Evolutionary conservation across 140 eudicot genomes (phyloP), one percentile per base, ranked within the genome.

Genomic region (Senecio squalidus): DNA sequence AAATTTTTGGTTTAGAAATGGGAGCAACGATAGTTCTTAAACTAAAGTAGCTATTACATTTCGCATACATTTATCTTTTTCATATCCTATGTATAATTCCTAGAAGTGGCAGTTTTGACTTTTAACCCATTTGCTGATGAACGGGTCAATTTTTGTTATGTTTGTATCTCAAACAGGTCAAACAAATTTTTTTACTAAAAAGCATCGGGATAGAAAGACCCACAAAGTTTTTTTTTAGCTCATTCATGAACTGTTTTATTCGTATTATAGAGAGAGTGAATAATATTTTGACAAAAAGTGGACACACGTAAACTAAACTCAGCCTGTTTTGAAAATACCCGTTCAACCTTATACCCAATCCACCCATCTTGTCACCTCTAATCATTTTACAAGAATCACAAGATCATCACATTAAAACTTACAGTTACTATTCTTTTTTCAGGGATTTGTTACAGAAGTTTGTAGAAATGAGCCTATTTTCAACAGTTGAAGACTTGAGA

Each of bases 371-470:
- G 66, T 40, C 6, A 6, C 39, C 23, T 43, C 22, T 1, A 63
- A 43, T 43, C 14, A 16, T 43, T 43, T 5, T 2, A n/a, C n/a
- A n/a, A n/a, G 14, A 3, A 13, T 43, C 17, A 23, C 5, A 4
- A 48, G 13, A 58, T 28, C 13, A 52, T 58, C 51, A 40, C 60
- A 47, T 33, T 21, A 23, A 50, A 9, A 31, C 62, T 39, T 16
- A 52, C 28, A 49, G 10, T 21, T 59, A 59, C 51, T 9, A 60
- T 11, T 58, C 29, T 10, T 44, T 15, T 73, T 64, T 26, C 81
- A 90, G 97, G 77, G 74, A 83, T 52, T 48, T 80, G 10, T 74
- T 90, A 71, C 73, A 55, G 29, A 85, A 80, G 66, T 66, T 82
- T 62, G 58, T 84, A 8, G 84, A 85, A 70, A 66, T 74, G 76